These are phyloP conservation scores for Golubevia pallescens DNA, from an alignment of 1,284 basidiomycete genomes.

Conservation along the genomic window DNA sequence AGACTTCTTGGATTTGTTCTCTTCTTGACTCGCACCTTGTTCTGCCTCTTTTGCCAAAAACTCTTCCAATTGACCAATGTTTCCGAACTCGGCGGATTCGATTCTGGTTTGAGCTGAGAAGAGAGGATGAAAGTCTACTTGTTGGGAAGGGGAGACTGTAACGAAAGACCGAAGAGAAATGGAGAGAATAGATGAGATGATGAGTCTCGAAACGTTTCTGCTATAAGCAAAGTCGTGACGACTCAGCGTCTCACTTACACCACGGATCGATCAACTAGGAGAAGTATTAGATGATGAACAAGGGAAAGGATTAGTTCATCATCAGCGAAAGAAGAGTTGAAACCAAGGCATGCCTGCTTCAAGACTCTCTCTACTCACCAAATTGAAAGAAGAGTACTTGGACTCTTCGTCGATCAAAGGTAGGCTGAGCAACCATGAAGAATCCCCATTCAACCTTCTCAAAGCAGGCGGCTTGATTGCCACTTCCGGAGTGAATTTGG, in stretches of 20 bases:
- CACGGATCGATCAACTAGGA: too few species aligned
- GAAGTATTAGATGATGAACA: too few species aligned
- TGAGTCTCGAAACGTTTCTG: too few species aligned
- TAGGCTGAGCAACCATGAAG: background rate
- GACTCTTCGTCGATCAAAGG: background rate
- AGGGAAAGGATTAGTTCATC: too few species aligned
- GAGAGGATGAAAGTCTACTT: background rate
- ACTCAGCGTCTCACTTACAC: too few species aligned
- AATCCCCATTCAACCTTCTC: background rate
- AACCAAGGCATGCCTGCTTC: too few species aligned
- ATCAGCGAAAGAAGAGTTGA: too few species aligned
- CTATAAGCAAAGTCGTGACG: too few species aligned
- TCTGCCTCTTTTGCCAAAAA: background rate
- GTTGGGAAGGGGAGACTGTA: background rate
- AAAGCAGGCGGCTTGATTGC: background rate
- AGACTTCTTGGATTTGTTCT: background rate
- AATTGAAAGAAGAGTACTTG: background rate
- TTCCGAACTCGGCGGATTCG: background rate
- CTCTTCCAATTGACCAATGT: background rate
- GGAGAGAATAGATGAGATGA: background rate
- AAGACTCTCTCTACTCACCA: too few species aligned
- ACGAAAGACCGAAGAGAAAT: background rate
- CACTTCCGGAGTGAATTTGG: background rate
- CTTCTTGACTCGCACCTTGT: background rate
- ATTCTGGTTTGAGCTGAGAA: background rate